Evolutionary conservation across 257 asterid genomes (phyloP), one percentile per base, ranked within the genome.

Genomic region (Striga asiatica): DNA sequence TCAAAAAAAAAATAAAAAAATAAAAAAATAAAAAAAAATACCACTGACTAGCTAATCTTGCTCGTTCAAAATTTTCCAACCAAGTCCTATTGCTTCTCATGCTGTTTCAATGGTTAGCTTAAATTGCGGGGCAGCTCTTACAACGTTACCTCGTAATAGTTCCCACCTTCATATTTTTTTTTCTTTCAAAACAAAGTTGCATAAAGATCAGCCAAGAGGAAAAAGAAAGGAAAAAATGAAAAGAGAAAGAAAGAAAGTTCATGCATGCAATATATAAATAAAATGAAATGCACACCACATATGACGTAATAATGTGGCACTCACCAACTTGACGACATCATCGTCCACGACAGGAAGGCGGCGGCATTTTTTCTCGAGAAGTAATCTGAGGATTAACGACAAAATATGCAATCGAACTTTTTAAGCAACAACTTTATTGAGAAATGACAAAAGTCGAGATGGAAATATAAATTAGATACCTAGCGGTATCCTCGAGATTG

Each of bases 401-500:
- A 64, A 69, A n/a, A 50, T 20, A 55, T 3, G 35, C 22, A 14
- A 41, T 27, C 37, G n/a, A n/a, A n/a, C n/a, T n/a, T n/a, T n/a
- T n/a, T n/a, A n/a, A n/a, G n/a, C n/a, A n/a, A n/a, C n/a, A n/a
- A n/a, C n/a, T n/a, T n/a, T n/a, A n/a, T n/a, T n/a, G n/a, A n/a
- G n/a, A n/a, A n/a, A n/a, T n/a, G n/a, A n/a, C n/a, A n/a, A n/a
- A n/a, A n/a, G n/a, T n/a, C n/a, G n/a, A n/a, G n/a, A n/a, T n/a
- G n/a, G n/a, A n/a, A n/a, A n/a, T n/a, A n/a, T n/a, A n/a, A n/a
- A n/a, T n/a, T n/a, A n/a, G 17, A 8, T 63, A 86, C 98, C 84
- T 84, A 16, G 94, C 94, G 64, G 83, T 94, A 60, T 89, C 94
- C 74, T 89, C 96, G n/a, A 89, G 94, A 76, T 81, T 83, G 69